Percentiles rank a stretch among this genome's conserved stretches.
phyloP scores from a whole-genome alignment of 1,139 yeast species.

The Nakaseomyces nivariensis region DNA sequence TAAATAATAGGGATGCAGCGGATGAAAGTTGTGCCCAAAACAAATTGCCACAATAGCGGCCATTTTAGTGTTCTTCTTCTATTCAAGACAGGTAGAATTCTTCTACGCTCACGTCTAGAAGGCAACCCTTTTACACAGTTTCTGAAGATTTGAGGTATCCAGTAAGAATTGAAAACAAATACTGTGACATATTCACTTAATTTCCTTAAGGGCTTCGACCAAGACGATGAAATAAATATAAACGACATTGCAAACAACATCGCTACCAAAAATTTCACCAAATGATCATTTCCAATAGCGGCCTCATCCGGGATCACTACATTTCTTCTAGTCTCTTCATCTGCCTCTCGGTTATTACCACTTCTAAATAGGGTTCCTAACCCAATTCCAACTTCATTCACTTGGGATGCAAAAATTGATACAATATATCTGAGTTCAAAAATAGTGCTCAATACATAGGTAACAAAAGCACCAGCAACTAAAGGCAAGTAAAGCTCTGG shows the following conservation, averaged over 20 bases:
- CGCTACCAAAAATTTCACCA: conserved; percentile 49
- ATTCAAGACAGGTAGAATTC: conserved; percentile 8
- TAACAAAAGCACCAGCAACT: conserved; percentile 59
- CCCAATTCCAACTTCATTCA: conserved; percentile 42
- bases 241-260: conserved; percentile 50
- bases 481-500: conserved; percentile 54
- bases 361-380: conserved; percentile 20
- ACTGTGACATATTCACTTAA: conserved; percentile 49
- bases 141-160: conserved; percentile 87
- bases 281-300: conserved; percentile 48
- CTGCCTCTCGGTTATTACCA: conserved; percentile 12
- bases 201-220: conserved; percentile 52
- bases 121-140: conserved; percentile 42
- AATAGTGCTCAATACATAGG: conserved; percentile 60
- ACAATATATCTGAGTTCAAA: conserved; percentile 74
- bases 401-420: conserved; percentile 59
- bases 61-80: conserved; percentile 18
- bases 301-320: conserved; percentile 40
- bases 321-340: conserved; percentile 14
- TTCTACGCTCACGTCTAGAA: conserved; percentile 19
- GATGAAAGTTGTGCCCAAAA: conserved; percentile 53
- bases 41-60: conserved; percentile 38
- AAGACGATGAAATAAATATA: conserved; percentile 48
- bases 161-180: conserved; percentile 53
- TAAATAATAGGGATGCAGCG: conserved; percentile 60